Evolutionary conservation across 2,329 filamentous ascomycete genomes (phyloP).

Genomic region (Septoria linicola): DNA sequence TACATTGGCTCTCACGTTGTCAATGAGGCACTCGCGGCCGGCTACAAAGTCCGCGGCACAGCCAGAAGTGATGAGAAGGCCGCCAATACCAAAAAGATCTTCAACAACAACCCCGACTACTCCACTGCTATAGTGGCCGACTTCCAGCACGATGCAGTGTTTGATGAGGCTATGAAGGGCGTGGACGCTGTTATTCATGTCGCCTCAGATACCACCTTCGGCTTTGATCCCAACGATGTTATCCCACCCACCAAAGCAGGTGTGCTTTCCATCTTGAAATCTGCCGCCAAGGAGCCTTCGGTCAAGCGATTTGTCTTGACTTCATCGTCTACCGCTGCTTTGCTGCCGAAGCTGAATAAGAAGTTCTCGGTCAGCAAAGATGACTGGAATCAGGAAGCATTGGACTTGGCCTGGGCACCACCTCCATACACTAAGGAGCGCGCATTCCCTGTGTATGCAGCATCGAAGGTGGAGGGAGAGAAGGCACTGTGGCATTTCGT

Average conservation of each 20-base stretch:
- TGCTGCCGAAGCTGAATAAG: constrained; percentile 39
- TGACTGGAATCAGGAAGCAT: constrained; percentile 34
- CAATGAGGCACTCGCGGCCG: constrained; percentile 32
- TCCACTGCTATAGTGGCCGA: constrained; percentile 25
- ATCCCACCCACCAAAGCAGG: constrained; percentile 43
- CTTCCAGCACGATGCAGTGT: constrained; percentile 36
- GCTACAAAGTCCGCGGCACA: constrained; percentile 36
- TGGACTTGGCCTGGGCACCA: constrained; percentile 38
- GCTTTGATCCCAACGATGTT: constrained; percentile 44
- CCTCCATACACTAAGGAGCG: constrained; percentile 30
- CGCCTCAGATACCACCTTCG: constrained; percentile 45
- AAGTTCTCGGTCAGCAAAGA: constrained; percentile 37
- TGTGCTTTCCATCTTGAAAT: constrained; percentile 37
- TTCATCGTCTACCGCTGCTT: constrained; percentile 42
- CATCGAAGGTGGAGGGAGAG: constrained; percentile 50
- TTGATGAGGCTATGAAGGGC: constrained; percentile 45
- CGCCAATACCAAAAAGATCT: constrained; percentile 24
- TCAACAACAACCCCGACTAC: constrained; percentile 27
- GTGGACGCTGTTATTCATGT: constrained; percentile 48
- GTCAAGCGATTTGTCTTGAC: constrained; percentile 49
- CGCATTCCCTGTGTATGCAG: constrained; percentile 44
- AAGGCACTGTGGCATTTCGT: constrained; percentile 50
- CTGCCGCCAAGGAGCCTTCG: constrained; percentile 43
- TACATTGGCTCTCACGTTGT: constrained; percentile 34
- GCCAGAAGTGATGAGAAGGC: constrained; percentile 27